phyloP scores from a whole-genome alignment of 164 flowering plant species.

The Piper longum region DNA sequence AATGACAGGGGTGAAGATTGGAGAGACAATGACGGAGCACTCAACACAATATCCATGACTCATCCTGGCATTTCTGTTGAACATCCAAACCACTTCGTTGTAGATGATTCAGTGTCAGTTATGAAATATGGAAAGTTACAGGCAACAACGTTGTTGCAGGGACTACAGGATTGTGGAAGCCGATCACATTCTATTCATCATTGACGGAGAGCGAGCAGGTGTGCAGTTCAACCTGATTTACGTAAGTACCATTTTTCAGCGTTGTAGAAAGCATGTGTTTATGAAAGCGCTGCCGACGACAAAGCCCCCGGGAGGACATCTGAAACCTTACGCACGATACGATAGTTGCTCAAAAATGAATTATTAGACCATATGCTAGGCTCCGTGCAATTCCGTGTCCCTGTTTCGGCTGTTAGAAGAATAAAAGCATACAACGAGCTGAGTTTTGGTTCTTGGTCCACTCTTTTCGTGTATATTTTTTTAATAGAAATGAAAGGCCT shows the following conservation, averaged over 20 bases:
- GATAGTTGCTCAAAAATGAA: background rate
- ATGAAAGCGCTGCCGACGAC: conserved; percentile 37
- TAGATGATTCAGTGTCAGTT: conserved; percentile 60
- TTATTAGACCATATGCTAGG: too few species aligned
- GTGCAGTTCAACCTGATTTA: conserved; percentile 81
- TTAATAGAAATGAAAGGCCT: too few species aligned
- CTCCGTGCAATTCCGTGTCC: too few species aligned
- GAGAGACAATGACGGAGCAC: conserved; percentile 97
- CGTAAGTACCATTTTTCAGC: conserved; percentile 67
- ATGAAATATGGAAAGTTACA: background rate
- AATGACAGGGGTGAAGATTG: conserved; percentile 85
- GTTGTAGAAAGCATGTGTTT: conserved; percentile 83
- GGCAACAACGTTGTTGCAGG: conserved; percentile 36
- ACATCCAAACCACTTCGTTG: conserved; percentile 58
- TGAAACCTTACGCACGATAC: background rate
- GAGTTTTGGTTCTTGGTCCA: too few species aligned
- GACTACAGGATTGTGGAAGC: conserved; percentile 90
- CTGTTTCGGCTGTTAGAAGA: too few species aligned
- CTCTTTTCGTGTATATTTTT: too few species aligned
- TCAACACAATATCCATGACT: conserved; percentile 92
- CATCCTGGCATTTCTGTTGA: conserved; percentile 83
- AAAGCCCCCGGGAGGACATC: conserved; percentile 16
- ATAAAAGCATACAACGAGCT: too few species aligned
- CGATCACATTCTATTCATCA: conserved; percentile 81
- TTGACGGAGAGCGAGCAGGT: conserved; percentile 89